Evolutionary conservation across 345 rosid genomes (phyloP).

Genomic region (Luvunga scandens): DNA sequence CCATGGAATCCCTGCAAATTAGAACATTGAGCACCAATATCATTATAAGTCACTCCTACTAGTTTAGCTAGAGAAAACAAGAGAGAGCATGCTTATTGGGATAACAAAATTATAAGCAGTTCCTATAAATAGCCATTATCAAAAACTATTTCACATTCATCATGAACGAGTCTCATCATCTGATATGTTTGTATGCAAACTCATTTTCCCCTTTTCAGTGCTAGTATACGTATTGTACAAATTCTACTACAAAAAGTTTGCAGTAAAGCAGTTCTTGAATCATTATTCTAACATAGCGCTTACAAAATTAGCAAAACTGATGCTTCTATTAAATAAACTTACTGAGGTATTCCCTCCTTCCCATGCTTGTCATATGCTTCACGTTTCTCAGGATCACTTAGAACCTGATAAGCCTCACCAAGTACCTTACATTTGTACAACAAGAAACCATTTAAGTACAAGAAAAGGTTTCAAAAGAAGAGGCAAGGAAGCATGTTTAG

Average conservation of each 20-base stretch:
- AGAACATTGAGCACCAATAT: neutral
- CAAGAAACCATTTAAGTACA: slow-evolving; percentile 18
- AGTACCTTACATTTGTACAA: slow-evolving; percentile 50
- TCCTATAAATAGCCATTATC: neutral
- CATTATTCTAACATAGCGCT: neutral
- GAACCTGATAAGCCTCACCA: slow-evolving; percentile 92
- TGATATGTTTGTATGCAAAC: neutral
- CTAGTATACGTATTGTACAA: neutral
- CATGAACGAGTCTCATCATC: neutral
- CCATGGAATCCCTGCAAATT: slow-evolving; percentile 67
- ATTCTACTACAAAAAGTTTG: neutral
- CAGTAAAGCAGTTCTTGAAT: neutral
- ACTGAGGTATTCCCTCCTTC: slow-evolving; percentile 75
- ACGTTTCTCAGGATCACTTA: slow-evolving; percentile 91
- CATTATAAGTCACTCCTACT: neutral
- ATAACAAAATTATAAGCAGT: neutral
- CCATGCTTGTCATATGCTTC: slow-evolving; percentile 81
- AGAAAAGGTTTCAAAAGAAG: slow-evolving; percentile 1
- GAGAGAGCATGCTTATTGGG: neutral
- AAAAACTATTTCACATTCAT: neutral
- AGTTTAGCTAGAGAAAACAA: neutral
- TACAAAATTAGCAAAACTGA: neutral
- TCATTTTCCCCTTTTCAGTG: neutral
- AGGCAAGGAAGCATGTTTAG: neutral
- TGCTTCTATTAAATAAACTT: slow-evolving; percentile 32